Percentiles rank a stretch among this genome's conserved stretches.
Evolutionary conservation across 2,329 filamentous ascomycete species (phyloP).

Genomic region (Diaporthe destruens): DNA sequence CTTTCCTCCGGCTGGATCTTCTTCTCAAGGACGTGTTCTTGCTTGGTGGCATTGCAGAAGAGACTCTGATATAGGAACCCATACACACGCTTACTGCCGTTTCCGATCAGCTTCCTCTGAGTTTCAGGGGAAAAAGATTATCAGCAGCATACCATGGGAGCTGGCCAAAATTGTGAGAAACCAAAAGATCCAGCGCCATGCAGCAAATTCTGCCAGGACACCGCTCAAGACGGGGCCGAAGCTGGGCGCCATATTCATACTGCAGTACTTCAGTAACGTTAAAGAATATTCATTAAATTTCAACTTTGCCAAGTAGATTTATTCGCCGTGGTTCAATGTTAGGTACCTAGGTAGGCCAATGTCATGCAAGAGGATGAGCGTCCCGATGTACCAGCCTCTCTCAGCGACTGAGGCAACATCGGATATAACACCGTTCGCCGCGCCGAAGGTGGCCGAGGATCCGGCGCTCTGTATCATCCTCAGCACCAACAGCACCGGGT

Average conservation of each 20-base stretch:
- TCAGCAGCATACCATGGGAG: constrained; percentile 42
- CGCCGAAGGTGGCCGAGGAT: not conserved
- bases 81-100: constrained; percentile 44
- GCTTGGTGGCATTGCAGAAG: not conserved
- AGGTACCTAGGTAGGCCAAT: too few species aligned
- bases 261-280: not conserved
- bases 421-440: not conserved
- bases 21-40: not conserved
- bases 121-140: constrained; percentile 51
- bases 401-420: not conserved
- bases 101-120: constrained; percentile 49
- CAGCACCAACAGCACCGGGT: constrained; percentile 1
- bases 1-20: not conserved
- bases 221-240: constrained; percentile 52
- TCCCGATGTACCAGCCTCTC: not conserved
- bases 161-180: constrained; percentile 51
- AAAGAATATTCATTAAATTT: not conserved
- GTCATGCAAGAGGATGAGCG: constrained; percentile 8
- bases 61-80: constrained; percentile 21
- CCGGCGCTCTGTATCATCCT: constrained; percentile 27
- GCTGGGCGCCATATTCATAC: constrained; percentile 29
- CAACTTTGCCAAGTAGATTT: too few species aligned
- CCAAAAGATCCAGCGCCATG: constrained; percentile 57
- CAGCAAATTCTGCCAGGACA: constrained; percentile 49
- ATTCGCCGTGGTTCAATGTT: too few species aligned